Conservation (phyloP, 2,329 filamentous ascomycete species). For the Lomentospora prolificans region DNA sequence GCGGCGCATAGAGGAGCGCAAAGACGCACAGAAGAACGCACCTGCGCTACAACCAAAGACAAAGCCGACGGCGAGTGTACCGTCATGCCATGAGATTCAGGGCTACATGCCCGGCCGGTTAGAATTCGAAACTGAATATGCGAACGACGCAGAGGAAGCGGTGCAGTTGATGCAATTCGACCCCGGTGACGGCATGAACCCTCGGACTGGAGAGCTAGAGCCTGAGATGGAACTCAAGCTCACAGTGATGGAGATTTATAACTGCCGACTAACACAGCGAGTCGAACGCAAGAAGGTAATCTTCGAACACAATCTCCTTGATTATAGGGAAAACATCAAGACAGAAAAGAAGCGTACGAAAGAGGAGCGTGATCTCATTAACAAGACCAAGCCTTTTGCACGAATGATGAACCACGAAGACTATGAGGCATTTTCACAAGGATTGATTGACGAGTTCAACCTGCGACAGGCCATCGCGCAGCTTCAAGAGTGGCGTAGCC, state of each 20-base stretch:
- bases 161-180: slow-evolving; percentile 99
- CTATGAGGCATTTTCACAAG: slow-evolving; percentile 76
- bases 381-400: slow-evolving; percentile 91
- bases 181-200: slow-evolving; percentile 85
- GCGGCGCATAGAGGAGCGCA: slow-evolving; percentile 80
- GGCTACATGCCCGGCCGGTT: slow-evolving; percentile 97
- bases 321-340: slow-evolving; percentile 85
- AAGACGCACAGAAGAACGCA: slow-evolving; percentile 76
- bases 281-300: slow-evolving; percentile 94
- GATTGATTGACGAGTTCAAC: slow-evolving; percentile 83
- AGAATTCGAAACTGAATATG: slow-evolving; percentile 95
- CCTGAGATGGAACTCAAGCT: slow-evolving; percentile 96
- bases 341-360: slow-evolving; percentile 92
- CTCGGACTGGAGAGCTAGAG: slow-evolving; percentile 73
- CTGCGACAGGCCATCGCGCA: slow-evolving; percentile 81
- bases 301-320: slow-evolving; percentile 87
- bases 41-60: slow-evolving; percentile 80
- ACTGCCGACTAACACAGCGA: slow-evolving; percentile 77
- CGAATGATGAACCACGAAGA: slow-evolving; percentile 93
- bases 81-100: slow-evolving; percentile 94
- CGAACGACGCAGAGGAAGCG: slow-evolving; percentile 95
- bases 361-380: slow-evolving; percentile 82
- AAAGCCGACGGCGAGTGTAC: slow-evolving; percentile 91
- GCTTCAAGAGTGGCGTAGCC: slow-evolving; percentile 84
- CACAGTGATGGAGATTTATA: slow-evolving; percentile 98